Percentiles rank a stretch among this genome's conserved stretches.
These are phyloP conservation scores for Staphylotrichum longicolle DNA, from an alignment of 495 filamentous ascomycete genomes.

Conservation along the genomic window DNA sequence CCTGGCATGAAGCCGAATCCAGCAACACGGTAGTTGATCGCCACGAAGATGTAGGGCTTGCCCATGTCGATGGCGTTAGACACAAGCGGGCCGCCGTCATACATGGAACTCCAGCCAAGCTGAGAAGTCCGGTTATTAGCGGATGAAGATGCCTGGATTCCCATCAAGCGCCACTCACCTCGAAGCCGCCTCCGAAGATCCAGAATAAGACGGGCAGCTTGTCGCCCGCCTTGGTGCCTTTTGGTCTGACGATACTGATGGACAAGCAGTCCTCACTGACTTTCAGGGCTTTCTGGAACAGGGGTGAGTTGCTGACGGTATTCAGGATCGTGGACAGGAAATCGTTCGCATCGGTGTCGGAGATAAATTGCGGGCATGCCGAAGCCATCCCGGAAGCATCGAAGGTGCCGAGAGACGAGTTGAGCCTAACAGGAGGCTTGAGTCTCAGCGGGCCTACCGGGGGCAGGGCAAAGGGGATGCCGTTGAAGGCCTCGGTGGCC, in stretches of 20 bases:
- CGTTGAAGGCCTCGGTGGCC: conserved; percentile 44
- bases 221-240: conserved; percentile 50
- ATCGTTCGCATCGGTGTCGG: conserved; percentile 42
- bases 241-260: conserved; percentile 62
- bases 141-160: no score
- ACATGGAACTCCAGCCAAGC: conserved; percentile 53
- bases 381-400: conserved; percentile 49
- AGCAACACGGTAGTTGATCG: conserved; percentile 61
- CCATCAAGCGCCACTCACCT: conserved; percentile 32
- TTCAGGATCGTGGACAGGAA: conserved; percentile 51
- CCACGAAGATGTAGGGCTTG: conserved; percentile 61
- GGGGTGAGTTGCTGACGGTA: conserved; percentile 51
- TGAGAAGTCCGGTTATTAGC: conserved; percentile 12
- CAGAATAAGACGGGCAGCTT: conserved; percentile 69
- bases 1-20: conserved; percentile 61
- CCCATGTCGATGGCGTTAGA: conserved; percentile 51
- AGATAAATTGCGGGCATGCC: conserved; percentile 56
- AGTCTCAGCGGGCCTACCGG: conserved; percentile 46
- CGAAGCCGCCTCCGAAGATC: conserved; percentile 74
- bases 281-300: conserved; percentile 52
- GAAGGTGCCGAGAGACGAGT: conserved; percentile 45
- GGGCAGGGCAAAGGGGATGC: conserved; percentile 49
- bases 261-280: conserved; percentile 67
- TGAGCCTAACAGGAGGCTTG: conserved; percentile 42
- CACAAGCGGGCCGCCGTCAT: conserved; percentile 58